phyloP scores from a whole-genome alignment of 495 filamentous ascomycete species.

The Wilcoxina mikolae region DNA sequence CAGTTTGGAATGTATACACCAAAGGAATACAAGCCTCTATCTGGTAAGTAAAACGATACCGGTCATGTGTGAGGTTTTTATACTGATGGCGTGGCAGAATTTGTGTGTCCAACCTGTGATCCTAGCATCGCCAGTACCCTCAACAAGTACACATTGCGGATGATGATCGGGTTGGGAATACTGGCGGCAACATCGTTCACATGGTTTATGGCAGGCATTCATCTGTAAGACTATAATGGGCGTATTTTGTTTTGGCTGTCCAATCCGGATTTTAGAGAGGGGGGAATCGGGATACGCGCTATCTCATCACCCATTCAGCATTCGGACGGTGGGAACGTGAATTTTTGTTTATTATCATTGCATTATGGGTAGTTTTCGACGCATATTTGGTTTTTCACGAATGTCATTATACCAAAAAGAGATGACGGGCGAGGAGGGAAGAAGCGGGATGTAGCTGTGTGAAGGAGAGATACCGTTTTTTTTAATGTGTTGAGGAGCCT shows the following conservation, averaged over 20 bases:
- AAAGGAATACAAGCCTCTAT: slow-evolving; percentile 30
- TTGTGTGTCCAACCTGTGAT: slow-evolving; percentile 29
- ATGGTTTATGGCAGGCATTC: slow-evolving; percentile 59
- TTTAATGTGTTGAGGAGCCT: too few relatives aligned
- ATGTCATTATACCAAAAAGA: too few relatives aligned
- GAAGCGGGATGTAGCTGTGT: too few relatives aligned
- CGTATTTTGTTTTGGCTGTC: too few relatives aligned
- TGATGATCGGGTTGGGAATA: slow-evolving; percentile 56
- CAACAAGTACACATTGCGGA: slow-evolving; percentile 53
- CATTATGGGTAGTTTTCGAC: too few relatives aligned
- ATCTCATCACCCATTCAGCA: neutral
- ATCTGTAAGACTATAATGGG: neutral
- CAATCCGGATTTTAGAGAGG: neutral
- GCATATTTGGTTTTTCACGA: too few relatives aligned
- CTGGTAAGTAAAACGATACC: neutral
- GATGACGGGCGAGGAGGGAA: too few relatives aligned
- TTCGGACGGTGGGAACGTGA: neutral
- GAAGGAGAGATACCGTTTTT: too few relatives aligned
- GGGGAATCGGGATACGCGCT: neutral
- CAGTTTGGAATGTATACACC: slow-evolving; percentile 70
- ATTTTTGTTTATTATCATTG: too few relatives aligned
- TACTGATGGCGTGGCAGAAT: slow-evolving; percentile 20
- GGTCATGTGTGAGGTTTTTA: neutral
- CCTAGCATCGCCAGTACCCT: slow-evolving; percentile 32
- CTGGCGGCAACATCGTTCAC: slow-evolving; percentile 72